Evolutionary conservation across 371 early-diverging fungal species (phyloP).

Genomic region (Nematocida sp.): DNA sequence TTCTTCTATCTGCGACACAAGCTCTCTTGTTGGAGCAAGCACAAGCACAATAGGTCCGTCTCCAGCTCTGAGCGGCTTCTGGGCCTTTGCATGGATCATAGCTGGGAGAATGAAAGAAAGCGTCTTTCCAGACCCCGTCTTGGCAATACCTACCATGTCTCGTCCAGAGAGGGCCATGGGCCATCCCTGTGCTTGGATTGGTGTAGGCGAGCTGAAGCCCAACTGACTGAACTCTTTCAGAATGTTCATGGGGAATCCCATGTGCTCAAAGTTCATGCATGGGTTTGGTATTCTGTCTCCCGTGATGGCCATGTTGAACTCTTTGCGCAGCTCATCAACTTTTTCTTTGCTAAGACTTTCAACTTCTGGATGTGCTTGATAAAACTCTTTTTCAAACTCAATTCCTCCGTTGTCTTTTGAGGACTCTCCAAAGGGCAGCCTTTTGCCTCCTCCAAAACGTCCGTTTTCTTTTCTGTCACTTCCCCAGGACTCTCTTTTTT

Average conservation of each 20-base stretch:
- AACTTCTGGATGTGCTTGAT: constrained; percentile 64
- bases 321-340: constrained; percentile 65
- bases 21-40: constrained; percentile 96
- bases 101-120: constrained; percentile 88
- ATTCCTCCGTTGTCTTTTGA: constrained; percentile 55
- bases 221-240: constrained; percentile 73
- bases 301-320: constrained; percentile 66
- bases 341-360: constrained; percentile 63
- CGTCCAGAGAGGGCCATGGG: constrained; percentile 93
- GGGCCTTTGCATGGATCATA: constrained; percentile 93
- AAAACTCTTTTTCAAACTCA: constrained; percentile 73
- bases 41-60: constrained; percentile 94
- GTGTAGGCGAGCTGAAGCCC: constrained; percentile 80
- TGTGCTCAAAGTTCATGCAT: constrained; percentile 73
- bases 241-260: constrained; percentile 71
- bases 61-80: constrained; percentile 77
- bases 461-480: constrained; percentile 51
- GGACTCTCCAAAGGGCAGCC: constrained; percentile 39
- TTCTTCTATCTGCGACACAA: constrained; percentile 68
- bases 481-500: constrained; percentile 32
- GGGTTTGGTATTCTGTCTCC: constrained; percentile 68
- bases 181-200: constrained; percentile 97
- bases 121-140: constrained; percentile 97
- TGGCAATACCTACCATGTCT: constrained; percentile 94
- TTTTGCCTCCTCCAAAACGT: constrained; percentile 2